These are phyloP conservation scores for Suillus plorans DNA, from an alignment of 768 basidiomycete genomes.

Conservation along the genomic window DNA sequence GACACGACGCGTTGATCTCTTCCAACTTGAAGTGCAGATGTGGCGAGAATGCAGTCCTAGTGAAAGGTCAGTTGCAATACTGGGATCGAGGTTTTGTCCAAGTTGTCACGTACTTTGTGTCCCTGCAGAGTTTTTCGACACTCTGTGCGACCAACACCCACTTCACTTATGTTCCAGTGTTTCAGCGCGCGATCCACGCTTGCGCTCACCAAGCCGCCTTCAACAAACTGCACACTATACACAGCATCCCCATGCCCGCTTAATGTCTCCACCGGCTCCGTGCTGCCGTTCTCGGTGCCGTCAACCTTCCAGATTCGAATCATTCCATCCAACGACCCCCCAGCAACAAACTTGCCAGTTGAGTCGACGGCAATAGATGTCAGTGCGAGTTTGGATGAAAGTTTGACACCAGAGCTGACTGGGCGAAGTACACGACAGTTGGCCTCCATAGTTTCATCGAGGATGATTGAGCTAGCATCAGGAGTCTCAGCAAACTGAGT, in stretches of 20 bases:
- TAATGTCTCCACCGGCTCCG: conserved; percentile 67
- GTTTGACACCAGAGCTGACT: conserved; percentile 13
- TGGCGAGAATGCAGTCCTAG: conserved; percentile 72
- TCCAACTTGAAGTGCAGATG: conserved; percentile 86
- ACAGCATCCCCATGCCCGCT: conserved; percentile 83
- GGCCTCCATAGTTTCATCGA: conserved; percentile 53
- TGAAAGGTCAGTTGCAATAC: conserved; percentile 1
- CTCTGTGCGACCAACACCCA: conserved; percentile 43
- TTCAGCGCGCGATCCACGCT: conserved; percentile 88
- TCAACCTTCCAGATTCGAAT: conserved; percentile 80
- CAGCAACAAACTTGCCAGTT: conserved; percentile 63
- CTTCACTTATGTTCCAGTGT: conserved; percentile 70
- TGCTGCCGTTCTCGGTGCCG: conserved; percentile 50
- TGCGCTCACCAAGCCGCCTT: conserved; percentile 88
- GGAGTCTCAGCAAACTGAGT: conserved; percentile 8
- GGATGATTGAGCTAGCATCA: conserved; percentile 39
- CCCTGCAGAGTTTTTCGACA: conserved; percentile 50
- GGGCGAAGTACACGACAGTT: conserved; percentile 17
- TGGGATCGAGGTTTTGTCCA: not conserved
- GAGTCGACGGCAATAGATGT: conserved; percentile 81
- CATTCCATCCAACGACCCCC: conserved; percentile 72
- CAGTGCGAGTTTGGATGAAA: conserved; percentile 38
- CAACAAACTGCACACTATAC: conserved; percentile 89
- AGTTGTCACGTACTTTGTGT: conserved; percentile 72
- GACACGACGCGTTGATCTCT: conserved; percentile 82